Percentiles rank a stretch among this genome's conserved stretches.
Conservation (phyloP, 208 protist species). For the Leptomonas pyrrhocoris region DNA sequence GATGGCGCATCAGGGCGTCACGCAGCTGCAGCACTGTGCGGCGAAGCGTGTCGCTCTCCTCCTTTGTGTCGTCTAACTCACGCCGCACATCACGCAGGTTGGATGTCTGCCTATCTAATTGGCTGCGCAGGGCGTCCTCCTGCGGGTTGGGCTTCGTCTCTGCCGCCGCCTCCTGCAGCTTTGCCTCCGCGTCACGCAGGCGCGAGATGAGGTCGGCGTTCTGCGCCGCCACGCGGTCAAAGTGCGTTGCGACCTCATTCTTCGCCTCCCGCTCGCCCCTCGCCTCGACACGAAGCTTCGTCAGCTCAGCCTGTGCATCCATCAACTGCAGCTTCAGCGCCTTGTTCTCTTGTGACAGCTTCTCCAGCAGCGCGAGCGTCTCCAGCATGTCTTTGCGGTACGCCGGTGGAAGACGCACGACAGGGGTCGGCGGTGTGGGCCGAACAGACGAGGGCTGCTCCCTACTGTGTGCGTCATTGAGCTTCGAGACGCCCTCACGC, state of each 20-base stretch:
- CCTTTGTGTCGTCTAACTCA: constrained; percentile 38
- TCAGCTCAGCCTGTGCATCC: neutral
- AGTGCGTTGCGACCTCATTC: constrained; percentile 31
- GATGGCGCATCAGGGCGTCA: constrained; percentile 45
- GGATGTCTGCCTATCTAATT: constrained; percentile 42
- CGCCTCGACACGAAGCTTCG: neutral
- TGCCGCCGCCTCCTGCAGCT: constrained; percentile 11
- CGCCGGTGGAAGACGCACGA: neutral
- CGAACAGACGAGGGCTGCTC: neutral
- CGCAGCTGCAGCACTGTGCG: constrained; percentile 48
- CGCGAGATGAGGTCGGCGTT: constrained; percentile 36
- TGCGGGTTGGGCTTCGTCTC: constrained; percentile 26
- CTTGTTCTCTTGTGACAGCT: constrained; percentile 31
- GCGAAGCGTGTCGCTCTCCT: constrained; percentile 34
- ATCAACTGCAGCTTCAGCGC: constrained; percentile 10
- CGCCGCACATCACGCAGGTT: constrained; percentile 41
- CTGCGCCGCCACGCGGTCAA: constrained; percentile 40
- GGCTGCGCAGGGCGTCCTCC: constrained; percentile 36
- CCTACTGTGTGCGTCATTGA: neutral
- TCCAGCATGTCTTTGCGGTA: constrained; percentile 33
- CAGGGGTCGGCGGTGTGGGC: neutral
- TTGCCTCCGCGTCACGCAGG: constrained; percentile 25
- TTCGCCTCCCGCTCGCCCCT: constrained; percentile 24
- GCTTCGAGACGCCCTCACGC: neutral
- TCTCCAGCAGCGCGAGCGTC: constrained; percentile 31